phyloP scores from a whole-genome alignment of 805 yeast species.

The Metschnikowia drakensbergensis region DNA sequence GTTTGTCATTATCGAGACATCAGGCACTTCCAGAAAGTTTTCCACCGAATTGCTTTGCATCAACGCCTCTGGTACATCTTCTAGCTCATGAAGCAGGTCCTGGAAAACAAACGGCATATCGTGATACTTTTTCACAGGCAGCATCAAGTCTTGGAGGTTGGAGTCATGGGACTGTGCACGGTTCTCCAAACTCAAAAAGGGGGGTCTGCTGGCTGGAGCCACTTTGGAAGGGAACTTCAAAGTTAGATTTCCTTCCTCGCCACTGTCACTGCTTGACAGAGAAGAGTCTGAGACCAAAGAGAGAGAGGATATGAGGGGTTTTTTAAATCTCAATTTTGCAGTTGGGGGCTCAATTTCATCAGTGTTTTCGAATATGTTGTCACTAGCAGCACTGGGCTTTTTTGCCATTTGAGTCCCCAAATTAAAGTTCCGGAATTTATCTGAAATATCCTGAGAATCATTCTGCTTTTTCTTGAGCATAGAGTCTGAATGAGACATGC shows the following conservation, averaged over 20 bases:
- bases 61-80: constrained; percentile 40
- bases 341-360: constrained; percentile 23
- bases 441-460: constrained; percentile 10
- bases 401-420: constrained; percentile 36
- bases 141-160: constrained; percentile 29
- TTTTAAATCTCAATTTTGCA: not conserved
- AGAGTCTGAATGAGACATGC: constrained; percentile 11
- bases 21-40: constrained; percentile 6
- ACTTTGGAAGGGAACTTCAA: constrained; percentile 43
- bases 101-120: constrained; percentile 32
- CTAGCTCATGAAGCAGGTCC: constrained; percentile 31
- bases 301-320: constrained; percentile 10
- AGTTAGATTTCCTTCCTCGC: constrained; percentile 42
- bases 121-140: constrained; percentile 12
- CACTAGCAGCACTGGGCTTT: constrained; percentile 1
- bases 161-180: constrained; percentile 43
- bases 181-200: constrained; percentile 28
- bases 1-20: not conserved
- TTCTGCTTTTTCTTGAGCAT: not conserved
- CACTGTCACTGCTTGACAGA: constrained; percentile 29
- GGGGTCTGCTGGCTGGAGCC: constrained; percentile 31
- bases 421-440: constrained; percentile 35
- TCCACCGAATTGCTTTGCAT: constrained; percentile 17
- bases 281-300: constrained; percentile 15
- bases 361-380: constrained; percentile 7